phyloP scores from a whole-genome alignment of 2,329 filamentous ascomycete species.

The Pseudogymnoascus sp. region DNA sequence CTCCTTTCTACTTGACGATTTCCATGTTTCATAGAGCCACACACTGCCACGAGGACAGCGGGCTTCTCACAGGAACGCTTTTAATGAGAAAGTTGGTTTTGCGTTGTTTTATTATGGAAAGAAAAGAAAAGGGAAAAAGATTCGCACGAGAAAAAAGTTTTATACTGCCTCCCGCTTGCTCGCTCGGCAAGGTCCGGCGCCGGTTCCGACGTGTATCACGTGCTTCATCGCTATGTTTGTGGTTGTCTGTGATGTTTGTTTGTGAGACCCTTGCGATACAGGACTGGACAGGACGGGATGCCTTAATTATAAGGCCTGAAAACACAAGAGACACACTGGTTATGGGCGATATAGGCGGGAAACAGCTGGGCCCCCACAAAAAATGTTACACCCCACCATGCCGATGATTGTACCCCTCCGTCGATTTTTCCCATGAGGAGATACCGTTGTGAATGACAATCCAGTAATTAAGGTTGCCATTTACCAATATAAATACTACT shows the following conservation, averaged over 20 bases:
- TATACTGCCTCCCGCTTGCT: slow-evolving; percentile 1
- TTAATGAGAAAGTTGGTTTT: slow-evolving; percentile 23
- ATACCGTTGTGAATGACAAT: slow-evolving; percentile 9
- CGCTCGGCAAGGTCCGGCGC: slow-evolving; percentile 5
- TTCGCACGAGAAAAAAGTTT: slow-evolving; percentile 1
- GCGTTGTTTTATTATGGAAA: slow-evolving; percentile 14
- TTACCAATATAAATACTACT: slow-evolving; percentile 7
- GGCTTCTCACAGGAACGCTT: slow-evolving; percentile 28
- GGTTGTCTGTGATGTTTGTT: neutral
- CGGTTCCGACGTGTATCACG: neutral
- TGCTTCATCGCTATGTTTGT: neutral
- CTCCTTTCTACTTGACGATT: slow-evolving; percentile 28
- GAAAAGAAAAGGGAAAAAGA: slow-evolving; percentile 10
- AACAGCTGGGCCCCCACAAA: slow-evolving; percentile 3
- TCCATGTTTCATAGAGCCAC: slow-evolving; percentile 27
- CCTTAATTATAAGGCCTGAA: neutral
- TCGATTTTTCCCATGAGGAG: slow-evolving; percentile 7
- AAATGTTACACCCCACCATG: slow-evolving; percentile 9
- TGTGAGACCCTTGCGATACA: too few relatives aligned
- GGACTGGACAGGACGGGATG: neutral
- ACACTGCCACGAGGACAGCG: slow-evolving; percentile 23
- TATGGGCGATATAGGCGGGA: neutral
- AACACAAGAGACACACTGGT: neutral
- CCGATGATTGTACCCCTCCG: slow-evolving; percentile 7
- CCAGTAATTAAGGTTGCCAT: slow-evolving; percentile 6